Evolutionary conservation across 306 rosid species (phyloP).

Genomic region (Begonia peltatifolia): DNA sequence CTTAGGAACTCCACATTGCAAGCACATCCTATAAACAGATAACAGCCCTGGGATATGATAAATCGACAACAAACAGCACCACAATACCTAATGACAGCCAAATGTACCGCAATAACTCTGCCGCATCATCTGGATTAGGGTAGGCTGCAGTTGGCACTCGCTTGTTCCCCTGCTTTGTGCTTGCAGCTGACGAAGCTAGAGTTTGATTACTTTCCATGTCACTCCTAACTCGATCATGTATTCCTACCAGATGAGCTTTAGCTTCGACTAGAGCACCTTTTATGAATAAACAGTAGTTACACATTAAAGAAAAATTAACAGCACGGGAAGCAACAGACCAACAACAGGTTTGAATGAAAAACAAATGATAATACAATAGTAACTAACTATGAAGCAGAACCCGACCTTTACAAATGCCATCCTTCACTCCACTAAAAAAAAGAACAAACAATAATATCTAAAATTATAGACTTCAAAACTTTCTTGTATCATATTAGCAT

Average conservation of each 20-base stretch:
- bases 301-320: too few relatives aligned
- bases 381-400: too few relatives aligned
- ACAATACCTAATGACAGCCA: neutral
- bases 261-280: constrained; percentile 73
- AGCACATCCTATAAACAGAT: constrained; percentile 54
- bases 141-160: constrained; percentile 58
- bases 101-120: constrained; percentile 68
- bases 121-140: constrained; percentile 95
- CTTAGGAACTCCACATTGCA: constrained; percentile 92
- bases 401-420: too few relatives aligned
- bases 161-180: constrained; percentile 38
- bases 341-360: too few relatives aligned
- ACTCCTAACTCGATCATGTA: constrained; percentile 94
- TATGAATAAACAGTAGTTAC: neutral
- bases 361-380: too few relatives aligned
- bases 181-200: constrained; percentile 28
- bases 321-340: too few relatives aligned
- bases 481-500: too few relatives aligned
- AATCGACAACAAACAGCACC: too few relatives aligned
- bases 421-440: too few relatives aligned
- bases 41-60: neutral
- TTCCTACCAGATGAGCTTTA: constrained; percentile 82
- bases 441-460: too few relatives aligned
- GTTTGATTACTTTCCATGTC: constrained; percentile 55
- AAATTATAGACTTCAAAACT: too few relatives aligned